Evolutionary conservation across 1,284 basidiomycete species (phyloP), one percentile per base, ranked within the genome.

Genomic region (Leccinum huronense): DNA sequence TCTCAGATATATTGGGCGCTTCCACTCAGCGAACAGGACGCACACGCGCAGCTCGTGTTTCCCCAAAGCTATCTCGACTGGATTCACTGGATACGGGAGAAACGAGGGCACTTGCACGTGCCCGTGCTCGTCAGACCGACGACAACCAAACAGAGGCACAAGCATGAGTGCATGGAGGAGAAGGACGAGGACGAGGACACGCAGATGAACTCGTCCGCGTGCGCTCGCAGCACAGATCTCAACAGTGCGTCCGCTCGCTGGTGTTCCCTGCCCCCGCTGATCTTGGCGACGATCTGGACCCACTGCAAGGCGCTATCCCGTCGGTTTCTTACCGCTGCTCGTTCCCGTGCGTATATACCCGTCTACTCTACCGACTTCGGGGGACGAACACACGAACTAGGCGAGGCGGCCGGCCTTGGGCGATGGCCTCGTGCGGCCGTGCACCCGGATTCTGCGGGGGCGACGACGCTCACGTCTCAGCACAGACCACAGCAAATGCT

Each of bases 1-100:
- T 92, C 38, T 93, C 91, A 5, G 93, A 95, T 69, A 84, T 93
- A 95, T 73, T 38, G 36, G 36, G 81, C 89, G 1, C 80, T 94
- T 0, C 92, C 93, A 0, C 56, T 63, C 0, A 81, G 82, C 1
- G 70, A 80, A 0, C 83, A 83, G 31, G 87, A 86, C 54, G 91
- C 91, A 0, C 79, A 84, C 16, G 71, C 73, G 23, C 82, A 90
- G 11, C 94, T 90, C 70, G 80, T 85, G 48, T 82, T 87, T 9
- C 79, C 84, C 0, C 75, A 80, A 38, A 77, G 80, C 54, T 86
- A 88, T 65, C 75, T 83, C 16, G 83, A 85, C 64, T 87, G 86
- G 86, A 84, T 85, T 14, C 36, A 38, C 13, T 38, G 36, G 36
- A 38, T 38, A 75, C 79, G 80, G 69, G 79, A 81, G 66, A 75